Evolutionary conservation across 2,329 filamentous ascomycete genomes (phyloP).

Genomic region (Cytospora paraplurivora): DNA sequence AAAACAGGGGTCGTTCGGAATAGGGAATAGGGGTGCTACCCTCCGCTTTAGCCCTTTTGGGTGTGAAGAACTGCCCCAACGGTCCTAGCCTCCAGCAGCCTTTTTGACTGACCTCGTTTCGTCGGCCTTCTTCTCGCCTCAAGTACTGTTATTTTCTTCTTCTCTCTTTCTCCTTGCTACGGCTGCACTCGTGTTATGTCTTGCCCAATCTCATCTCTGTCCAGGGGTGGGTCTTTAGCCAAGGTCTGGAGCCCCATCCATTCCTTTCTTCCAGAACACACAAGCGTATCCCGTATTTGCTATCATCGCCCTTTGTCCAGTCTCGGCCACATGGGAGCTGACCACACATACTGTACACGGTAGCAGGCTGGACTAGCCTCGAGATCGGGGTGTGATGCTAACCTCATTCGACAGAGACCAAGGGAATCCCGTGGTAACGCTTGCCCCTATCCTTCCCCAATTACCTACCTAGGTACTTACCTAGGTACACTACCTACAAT

Average conservation of each 20-base stretch:
- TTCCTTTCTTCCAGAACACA: constrained; percentile 1
- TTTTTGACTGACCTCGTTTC: constrained; percentile 3
- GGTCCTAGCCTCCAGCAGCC: constrained; percentile 9
- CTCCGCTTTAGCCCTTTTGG: constrained; percentile 16
- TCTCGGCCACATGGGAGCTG: not conserved
- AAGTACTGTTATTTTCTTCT: no score
- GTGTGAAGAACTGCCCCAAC: constrained; percentile 8
- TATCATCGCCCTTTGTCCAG: not conserved
- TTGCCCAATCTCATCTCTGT: constrained; percentile 5
- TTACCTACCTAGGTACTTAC: not conserved
- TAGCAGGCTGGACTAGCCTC: not conserved
- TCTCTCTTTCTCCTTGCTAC: not conserved
- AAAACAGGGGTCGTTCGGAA: constrained; percentile 12
- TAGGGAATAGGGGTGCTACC: constrained; percentile 8
- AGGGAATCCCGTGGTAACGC: not conserved
- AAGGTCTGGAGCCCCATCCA: not conserved
- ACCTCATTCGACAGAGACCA: not conserved
- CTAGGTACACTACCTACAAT: not conserved
- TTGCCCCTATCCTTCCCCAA: not conserved
- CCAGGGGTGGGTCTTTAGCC: not conserved
- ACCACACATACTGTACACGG: not conserved
- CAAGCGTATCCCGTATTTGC: not conserved
- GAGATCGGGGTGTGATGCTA: not conserved
- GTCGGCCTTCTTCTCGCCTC: constrained; percentile 8
- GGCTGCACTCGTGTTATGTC: constrained; percentile 17